Evolutionary conservation across 345 rosid species (phyloP), one percentile per base, ranked within the genome.

Genomic region (Leavenworthia alabamica): DNA sequence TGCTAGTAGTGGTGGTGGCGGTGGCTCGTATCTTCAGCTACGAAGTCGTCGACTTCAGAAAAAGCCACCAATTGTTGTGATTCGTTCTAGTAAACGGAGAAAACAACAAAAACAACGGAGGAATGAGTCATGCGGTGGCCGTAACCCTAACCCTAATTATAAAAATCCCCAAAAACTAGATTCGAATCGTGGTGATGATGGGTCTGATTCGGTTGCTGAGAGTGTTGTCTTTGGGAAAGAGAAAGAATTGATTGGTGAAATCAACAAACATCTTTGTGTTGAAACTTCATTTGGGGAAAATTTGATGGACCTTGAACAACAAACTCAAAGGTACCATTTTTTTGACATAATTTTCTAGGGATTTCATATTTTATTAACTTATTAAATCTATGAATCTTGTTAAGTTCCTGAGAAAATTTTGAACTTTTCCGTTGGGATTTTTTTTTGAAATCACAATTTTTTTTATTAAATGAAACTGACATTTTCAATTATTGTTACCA

Each of bases 1-100:
- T n/a, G n/a, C n/a, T n/a, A n/a, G 15, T n/a, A n/a, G n/a, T n/a
- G n/a, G n/a, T n/a, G n/a, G n/a, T n/a, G n/a, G n/a, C n/a, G n/a
- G n/a, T 45, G 75, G 56, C 2, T 76, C 85, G 16, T 92, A 89
- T 61, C 91, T 92, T 57, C 98, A 92, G 83, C 89, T 92, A 0
- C 77, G 98, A 4, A 92, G 91, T 57, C 95, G 98, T 16, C 85
- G 96, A 3, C 87, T 86, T 1, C 81, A 75, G 66, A 86, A 88
- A 71, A 73, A 73, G 16, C 79, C 87, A 9, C 93, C 89, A 20
- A 56, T 81, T 66, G 35, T 59, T 6, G 69, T 77, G 31, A 77
- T 77, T 64, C 82, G 76, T 43, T 54, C 83, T 3, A 52, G 70
- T 6, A 78, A 75, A 60, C 76, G 80, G 68, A 76, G 57, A 8